Conservation (phyloP, 2,329 filamentous ascomycete genomes). For the Exophiala dermatitidis region DNA sequence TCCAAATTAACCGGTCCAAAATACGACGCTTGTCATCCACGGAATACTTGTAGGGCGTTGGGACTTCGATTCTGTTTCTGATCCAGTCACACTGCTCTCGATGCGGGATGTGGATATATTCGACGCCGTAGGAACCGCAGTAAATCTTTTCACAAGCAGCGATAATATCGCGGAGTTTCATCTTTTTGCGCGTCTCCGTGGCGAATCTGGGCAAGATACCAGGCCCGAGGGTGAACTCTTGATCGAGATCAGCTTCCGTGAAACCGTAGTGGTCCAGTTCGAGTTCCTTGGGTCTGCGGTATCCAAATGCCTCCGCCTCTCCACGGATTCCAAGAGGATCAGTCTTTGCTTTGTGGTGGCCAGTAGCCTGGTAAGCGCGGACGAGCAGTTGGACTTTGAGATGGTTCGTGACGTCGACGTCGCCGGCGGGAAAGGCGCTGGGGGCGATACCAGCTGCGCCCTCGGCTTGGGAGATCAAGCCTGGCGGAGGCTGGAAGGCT, state of each 20-base stretch:
- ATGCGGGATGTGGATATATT: constrained; percentile 98
- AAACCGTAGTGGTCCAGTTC: constrained; percentile 92
- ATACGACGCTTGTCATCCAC: constrained; percentile 98
- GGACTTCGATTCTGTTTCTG: constrained; percentile 87
- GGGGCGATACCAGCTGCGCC: constrained; percentile 59
- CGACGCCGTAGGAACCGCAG: constrained; percentile 92
- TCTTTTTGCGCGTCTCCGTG: constrained; percentile 80
- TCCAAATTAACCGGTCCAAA: constrained; percentile 96
- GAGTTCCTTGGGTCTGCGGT: constrained; percentile 84
- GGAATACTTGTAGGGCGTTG: constrained; percentile 91
- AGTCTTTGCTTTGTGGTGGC: constrained; percentile 96
- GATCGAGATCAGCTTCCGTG: constrained; percentile 85
- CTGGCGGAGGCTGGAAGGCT: constrained; percentile 92
- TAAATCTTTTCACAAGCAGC: constrained; percentile 90
- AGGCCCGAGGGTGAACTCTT: constrained; percentile 84
- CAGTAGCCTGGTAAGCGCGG: constrained; percentile 93
- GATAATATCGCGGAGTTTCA: constrained; percentile 93
- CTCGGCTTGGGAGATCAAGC: constrained; percentile 73
- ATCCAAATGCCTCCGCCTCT: constrained; percentile 74
- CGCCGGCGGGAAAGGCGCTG: constrained; percentile 43
- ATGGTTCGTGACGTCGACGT: constrained; percentile 85
- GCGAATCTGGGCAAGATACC: constrained; percentile 94
- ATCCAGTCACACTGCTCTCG: constrained; percentile 98
- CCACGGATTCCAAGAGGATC: constrained; percentile 91
- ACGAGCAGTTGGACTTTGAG: constrained; percentile 96